Evolutionary conservation across 495 filamentous ascomycete species (phyloP).

Genomic region (Clavariopsis aquatica): DNA sequence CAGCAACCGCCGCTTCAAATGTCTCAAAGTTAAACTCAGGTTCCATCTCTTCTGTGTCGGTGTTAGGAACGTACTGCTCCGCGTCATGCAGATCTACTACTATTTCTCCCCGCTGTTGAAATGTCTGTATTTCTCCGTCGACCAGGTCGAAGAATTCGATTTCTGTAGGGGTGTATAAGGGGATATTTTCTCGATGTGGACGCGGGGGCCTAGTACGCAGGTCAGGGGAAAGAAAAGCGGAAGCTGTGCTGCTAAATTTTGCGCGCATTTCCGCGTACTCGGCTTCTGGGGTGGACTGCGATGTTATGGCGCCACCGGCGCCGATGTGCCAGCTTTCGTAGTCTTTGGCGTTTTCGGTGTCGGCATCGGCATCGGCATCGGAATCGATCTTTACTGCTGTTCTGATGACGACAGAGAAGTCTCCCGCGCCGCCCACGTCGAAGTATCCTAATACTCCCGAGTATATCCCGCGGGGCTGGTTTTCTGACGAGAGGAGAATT

Average conservation of each 20-base stretch:
- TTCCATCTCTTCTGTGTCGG: too few species aligned
- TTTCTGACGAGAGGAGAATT: constrained; percentile 70
- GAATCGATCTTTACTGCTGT: constrained; percentile 67
- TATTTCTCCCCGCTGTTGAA: too few species aligned
- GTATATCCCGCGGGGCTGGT: constrained; percentile 67
- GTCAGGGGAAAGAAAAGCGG: constrained; percentile 36
- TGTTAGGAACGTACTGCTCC: too few species aligned
- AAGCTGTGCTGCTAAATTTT: constrained; percentile 70
- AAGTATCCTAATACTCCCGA: constrained; percentile 88
- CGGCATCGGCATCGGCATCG: neutral
- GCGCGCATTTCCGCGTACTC: constrained; percentile 92
- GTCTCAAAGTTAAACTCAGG: too few species aligned
- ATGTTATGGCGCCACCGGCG: constrained; percentile 86
- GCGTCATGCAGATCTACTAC: too few species aligned
- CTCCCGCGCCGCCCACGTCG: constrained; percentile 78
- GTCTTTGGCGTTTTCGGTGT: neutral
- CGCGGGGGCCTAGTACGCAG: neutral
- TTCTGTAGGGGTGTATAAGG: too few species aligned
- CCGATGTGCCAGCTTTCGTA: constrained; percentile 73
- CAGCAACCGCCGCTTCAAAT: too few species aligned
- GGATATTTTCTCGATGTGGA: too few species aligned
- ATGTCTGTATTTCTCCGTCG: too few species aligned
- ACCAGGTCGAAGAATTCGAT: too few species aligned
- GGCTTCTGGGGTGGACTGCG: constrained; percentile 69
- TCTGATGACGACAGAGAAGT: constrained; percentile 86